Conservation (phyloP, 768 basidiomycete genomes). For the Melanogaster broomeanus region DNA sequence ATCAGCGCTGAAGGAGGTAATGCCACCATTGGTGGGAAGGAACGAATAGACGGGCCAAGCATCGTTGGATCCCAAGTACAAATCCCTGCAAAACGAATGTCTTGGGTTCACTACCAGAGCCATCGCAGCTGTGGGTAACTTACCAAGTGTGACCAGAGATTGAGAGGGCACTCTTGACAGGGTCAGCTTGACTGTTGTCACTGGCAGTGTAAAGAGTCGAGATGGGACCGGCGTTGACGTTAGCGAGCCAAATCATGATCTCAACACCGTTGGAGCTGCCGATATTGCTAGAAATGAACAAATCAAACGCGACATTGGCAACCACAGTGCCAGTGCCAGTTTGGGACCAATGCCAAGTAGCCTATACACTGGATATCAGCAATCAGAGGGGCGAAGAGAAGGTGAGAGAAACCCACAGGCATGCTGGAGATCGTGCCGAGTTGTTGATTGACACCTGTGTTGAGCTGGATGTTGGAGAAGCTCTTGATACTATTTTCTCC, state of each 20-base stretch:
- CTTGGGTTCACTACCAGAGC: background rate
- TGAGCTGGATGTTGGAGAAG: conserved; percentile 57
- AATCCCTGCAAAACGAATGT: conserved; percentile 40
- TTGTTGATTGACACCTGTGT: conserved; percentile 51
- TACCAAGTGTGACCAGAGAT: conserved; percentile 56
- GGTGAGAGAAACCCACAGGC: conserved; percentile 40
- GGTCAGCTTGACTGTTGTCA: conserved; percentile 45
- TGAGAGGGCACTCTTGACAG: conserved; percentile 42
- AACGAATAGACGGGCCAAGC: conserved; percentile 54
- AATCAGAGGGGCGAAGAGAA: background rate
- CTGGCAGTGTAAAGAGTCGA: conserved; percentile 45
- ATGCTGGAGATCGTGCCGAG: conserved; percentile 56
- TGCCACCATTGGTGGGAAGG: conserved; percentile 37
- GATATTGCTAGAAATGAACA: conserved; percentile 57
- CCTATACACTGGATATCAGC: conserved; percentile 30
- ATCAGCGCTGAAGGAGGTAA: conserved; percentile 56
- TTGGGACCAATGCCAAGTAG: conserved; percentile 60
- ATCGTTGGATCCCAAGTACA: conserved; percentile 56
- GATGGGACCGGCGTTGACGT: conserved; percentile 59
- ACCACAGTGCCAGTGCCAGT: conserved; percentile 41
- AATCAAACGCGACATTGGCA: conserved; percentile 60
- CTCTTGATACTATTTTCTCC: conserved; percentile 60
- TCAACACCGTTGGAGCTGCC: conserved; percentile 48
- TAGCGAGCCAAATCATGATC: conserved; percentile 70
- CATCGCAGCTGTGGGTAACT: conserved; percentile 1